A percentile compares a stretch with the other conserved stretches of the same genome.
Conservation (phyloP, 257 asterid genomes). For the Capsicum baccatum region DNA sequence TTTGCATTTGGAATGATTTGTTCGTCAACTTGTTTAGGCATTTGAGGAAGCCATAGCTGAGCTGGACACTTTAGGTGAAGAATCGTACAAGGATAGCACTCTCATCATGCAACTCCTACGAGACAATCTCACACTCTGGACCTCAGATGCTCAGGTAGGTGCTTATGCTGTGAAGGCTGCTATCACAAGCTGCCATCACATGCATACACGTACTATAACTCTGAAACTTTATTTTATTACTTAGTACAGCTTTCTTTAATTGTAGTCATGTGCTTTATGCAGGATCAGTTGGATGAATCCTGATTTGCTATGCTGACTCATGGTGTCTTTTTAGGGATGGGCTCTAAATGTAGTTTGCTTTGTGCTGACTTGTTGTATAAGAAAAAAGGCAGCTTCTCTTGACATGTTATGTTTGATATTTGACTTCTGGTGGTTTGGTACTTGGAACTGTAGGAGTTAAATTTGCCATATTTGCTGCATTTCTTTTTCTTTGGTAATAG, state of each 20-base stretch:
- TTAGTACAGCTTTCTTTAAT: neutral
- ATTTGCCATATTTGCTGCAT: slow-evolving; percentile 1
- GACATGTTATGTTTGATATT: neutral
- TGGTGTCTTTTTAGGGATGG: slow-evolving; percentile 48
- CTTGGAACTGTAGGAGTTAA: slow-evolving; percentile 4
- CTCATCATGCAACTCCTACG: slow-evolving; percentile 62
- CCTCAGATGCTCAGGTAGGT: slow-evolving; percentile 59
- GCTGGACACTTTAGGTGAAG: slow-evolving; percentile 62
- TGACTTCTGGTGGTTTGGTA: slow-evolving; percentile 21
- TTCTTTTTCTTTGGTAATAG: neutral
- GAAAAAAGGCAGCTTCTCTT: neutral
- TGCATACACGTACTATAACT: neutral
- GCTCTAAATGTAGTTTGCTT: slow-evolving; percentile 46
- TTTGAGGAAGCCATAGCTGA: slow-evolving; percentile 66
- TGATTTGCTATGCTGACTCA: slow-evolving; percentile 34
- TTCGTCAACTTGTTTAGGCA: slow-evolving; percentile 38
- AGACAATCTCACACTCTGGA: slow-evolving; percentile 62
- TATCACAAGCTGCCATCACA: neutral
- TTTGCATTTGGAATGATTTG: neutral
- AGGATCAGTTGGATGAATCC: slow-evolving; percentile 60
- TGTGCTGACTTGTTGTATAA: slow-evolving; percentile 18
- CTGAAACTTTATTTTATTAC: slow-evolving; percentile 2
- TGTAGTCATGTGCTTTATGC: slow-evolving; percentile 26
- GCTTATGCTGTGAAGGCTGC: slow-evolving; percentile 5
- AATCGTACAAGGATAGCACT: slow-evolving; percentile 63